Evolutionary conservation across 179 eudicot species (phyloP), one percentile per base, ranked within the genome.

Genomic region (Pouteria campechiana): DNA sequence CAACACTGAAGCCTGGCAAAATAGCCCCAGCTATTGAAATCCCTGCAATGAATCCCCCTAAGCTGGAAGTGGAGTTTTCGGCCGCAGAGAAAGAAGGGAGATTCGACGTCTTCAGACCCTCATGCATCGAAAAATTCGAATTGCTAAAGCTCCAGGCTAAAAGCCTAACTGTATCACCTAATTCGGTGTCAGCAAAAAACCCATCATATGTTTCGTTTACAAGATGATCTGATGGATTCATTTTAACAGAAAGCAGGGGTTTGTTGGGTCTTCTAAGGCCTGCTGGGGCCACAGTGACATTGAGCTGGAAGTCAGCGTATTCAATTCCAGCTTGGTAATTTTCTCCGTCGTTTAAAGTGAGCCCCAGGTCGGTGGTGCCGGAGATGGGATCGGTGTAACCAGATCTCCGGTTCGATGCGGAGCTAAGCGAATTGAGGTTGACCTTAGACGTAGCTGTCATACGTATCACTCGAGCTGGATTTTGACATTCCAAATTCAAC

Each of bases 281-380:
- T 14, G 37, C 65, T 31, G 45, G 27, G 0, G 57, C 71, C 74
- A 72, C 60, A 33, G 59, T 59, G 0, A 72, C 68, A 68, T 60
- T 72, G 6, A 72, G 21, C 0, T 1, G 4, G 33, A 46, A 46
- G 42, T 56, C 65, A 22, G 17, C 33, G 56, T 51, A 72, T 35
- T 72, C 78, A 52, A 72, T 60, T 74, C 78, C 67, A 7, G 64
- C 78, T 41, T 72, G 78, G 36, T 72, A 72, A 17, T 63, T 60
- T 15, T 31, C 57, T 13, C 78, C 78, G 50, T 56, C 39, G 12
- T 72, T 72, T 1, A 72, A 58, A 57, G 12, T 48, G 40, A 68
- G 37, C 7, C n/a, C n/a, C n/a, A n/a, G n/a, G n/a, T n/a, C n/a
- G n/a, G n/a, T n/a, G n/a, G n/a, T n/a, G n/a, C n/a, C n/a, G n/a